A percentile compares a stretch with the other conserved stretches of the same genome.
Evolutionary conservation across 768 basidiomycete species (phyloP).

Genomic region (Boletellus ananiceps): DNA sequence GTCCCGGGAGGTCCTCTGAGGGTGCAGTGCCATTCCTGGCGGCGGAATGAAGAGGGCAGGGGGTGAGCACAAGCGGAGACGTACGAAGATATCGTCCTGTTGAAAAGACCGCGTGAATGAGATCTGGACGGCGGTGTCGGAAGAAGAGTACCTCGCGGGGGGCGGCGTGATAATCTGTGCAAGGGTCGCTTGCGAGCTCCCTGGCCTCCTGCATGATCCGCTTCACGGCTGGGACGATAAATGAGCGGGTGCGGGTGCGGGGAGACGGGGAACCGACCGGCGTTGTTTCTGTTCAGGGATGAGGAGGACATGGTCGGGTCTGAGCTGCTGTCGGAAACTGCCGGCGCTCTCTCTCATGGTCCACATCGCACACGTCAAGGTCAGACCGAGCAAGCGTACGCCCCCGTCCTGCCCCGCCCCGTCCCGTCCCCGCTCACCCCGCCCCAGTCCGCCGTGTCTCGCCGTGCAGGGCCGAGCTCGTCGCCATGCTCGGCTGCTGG

Average conservation of each 20-base stretch:
- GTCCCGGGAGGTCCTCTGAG: slow-evolving; percentile 82
- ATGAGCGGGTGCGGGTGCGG: background rate
- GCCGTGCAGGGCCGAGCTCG: slow-evolving; percentile 46
- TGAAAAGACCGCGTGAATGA: slow-evolving; percentile 9
- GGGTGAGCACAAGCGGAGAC: slow-evolving; percentile 22
- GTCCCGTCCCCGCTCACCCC: background rate
- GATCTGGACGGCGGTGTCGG: background rate
- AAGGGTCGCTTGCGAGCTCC: slow-evolving; percentile 81
- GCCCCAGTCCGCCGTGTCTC: slow-evolving; percentile 10
- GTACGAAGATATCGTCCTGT: slow-evolving; percentile 86
- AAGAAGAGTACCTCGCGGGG: slow-evolving; percentile 61
- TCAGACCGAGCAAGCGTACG: slow-evolving; percentile 68
- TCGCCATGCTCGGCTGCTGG: slow-evolving; percentile 84
- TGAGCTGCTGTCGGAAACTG: slow-evolving; percentile 8
- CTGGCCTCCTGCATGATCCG: slow-evolving; percentile 95
- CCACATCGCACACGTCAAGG: slow-evolving; percentile 79
- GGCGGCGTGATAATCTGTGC: slow-evolving; percentile 79
- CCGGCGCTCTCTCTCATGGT: slow-evolving; percentile 34
- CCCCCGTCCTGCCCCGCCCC: background rate
- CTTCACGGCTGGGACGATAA: slow-evolving; percentile 67
- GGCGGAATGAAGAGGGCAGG: slow-evolving; percentile 19
- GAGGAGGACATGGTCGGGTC: slow-evolving; percentile 18
- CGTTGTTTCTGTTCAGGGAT: slow-evolving; percentile 84
- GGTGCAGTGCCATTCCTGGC: slow-evolving; percentile 94
- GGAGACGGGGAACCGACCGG: slow-evolving; percentile 46